A percentile compares a stretch with the other conserved stretches of the same genome.
These are phyloP conservation scores for Chrysoporthe cubensis DNA, from an alignment of 2,329 filamentous ascomycete genomes.

Conservation along the genomic window DNA sequence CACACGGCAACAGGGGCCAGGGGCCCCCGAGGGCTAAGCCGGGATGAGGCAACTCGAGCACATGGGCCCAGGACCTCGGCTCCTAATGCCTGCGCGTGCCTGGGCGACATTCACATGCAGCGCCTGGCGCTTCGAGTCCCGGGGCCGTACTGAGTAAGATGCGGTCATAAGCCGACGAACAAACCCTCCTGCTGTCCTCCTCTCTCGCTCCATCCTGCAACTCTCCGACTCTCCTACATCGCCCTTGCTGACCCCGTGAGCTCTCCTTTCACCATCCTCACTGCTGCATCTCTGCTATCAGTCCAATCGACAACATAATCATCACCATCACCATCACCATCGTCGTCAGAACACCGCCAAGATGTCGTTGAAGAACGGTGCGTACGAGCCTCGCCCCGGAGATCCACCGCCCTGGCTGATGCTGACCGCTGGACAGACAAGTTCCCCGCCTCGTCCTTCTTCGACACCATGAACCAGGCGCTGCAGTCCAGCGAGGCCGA, in stretches of 20 bases:
- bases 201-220: slow-evolving; percentile 1
- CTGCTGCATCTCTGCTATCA: background rate
- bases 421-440: slow-evolving; percentile 55
- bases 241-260: background rate
- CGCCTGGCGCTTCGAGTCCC: background rate
- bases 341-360: slow-evolving; percentile 36
- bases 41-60: slow-evolving; percentile 18
- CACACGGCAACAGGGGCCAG: background rate
- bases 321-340: background rate
- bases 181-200: background rate
- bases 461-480: slow-evolving; percentile 80
- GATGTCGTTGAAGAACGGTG: slow-evolving; percentile 78
- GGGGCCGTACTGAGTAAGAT: background rate
- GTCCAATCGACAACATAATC: background rate
- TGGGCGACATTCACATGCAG: slow-evolving; percentile 25
- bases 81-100: slow-evolving; percentile 12
- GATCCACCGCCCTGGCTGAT: slow-evolving; percentile 1
- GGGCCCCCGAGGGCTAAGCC: slow-evolving; percentile 14
- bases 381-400: slow-evolving; percentile 33
- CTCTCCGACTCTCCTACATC: background rate
- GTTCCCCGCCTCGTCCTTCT: slow-evolving; percentile 89
- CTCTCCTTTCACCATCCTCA: background rate
- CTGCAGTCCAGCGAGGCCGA: slow-evolving; percentile 72
- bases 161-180: slow-evolving; percentile 16
- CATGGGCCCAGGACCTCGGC: slow-evolving; percentile 22